A percentile compares a stretch with the other conserved stretches of the same genome.
phyloP scores from a whole-genome alignment of 2,329 filamentous ascomycete species.

The Colletotrichum sp. region DNA sequence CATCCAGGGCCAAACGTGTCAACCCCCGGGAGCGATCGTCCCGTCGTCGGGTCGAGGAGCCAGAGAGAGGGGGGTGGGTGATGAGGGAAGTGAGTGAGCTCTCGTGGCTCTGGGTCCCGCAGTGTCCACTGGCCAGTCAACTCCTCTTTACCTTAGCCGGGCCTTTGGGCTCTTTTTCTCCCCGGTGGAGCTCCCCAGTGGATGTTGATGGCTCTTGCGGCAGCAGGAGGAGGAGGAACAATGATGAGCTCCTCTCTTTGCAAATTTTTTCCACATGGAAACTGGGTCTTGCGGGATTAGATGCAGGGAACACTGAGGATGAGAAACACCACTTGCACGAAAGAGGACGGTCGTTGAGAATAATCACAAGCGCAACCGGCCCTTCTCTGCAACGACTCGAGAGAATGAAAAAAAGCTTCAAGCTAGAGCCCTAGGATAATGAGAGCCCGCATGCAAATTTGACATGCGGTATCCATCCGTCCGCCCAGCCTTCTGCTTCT shows the following conservation, averaged over 20 bases:
- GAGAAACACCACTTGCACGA: background rate
- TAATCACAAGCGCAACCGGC: background rate
- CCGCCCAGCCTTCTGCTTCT: background rate
- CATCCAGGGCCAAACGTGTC: constrained; percentile 1
- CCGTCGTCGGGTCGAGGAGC: background rate
- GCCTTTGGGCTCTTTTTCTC: background rate
- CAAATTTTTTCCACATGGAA: background rate
- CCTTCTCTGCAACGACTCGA: background rate
- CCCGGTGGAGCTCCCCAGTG: background rate
- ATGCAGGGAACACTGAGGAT: background rate
- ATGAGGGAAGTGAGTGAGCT: background rate
- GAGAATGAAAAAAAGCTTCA: background rate
- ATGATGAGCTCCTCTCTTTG: background rate
- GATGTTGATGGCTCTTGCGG: background rate
- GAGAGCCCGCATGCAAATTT: background rate
- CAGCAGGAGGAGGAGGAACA: background rate
- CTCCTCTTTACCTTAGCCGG: background rate
- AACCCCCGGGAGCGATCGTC: constrained; percentile 19
- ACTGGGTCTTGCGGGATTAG: background rate
- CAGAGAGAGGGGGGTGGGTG: background rate
- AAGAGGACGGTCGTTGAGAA: background rate
- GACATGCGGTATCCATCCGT: background rate
- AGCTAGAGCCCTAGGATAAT: background rate
- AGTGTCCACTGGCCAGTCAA: background rate
- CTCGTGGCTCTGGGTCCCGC: background rate